Conservation (phyloP, 1,284 basidiomycete genomes). For the Ceratobasidium papillatum region DNA sequence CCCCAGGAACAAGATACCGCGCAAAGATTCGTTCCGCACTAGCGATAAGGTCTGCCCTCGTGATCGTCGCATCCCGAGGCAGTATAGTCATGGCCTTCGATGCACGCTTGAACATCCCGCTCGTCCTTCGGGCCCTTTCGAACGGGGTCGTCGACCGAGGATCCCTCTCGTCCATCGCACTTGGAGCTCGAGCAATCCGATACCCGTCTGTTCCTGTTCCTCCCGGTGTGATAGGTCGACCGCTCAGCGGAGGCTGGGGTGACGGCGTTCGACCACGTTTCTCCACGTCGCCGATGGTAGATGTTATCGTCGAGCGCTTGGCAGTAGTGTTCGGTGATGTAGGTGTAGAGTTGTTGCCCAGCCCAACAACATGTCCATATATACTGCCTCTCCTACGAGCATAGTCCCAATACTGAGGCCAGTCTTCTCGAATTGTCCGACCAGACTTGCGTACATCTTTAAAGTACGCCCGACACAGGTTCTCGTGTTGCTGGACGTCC, state of each 20-base stretch:
- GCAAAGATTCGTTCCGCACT: slow-evolving; percentile 96
- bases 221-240: slow-evolving; percentile 52
- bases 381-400: slow-evolving; percentile 87
- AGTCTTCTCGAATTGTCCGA: slow-evolving; percentile 90
- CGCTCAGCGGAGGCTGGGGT: slow-evolving; percentile 26
- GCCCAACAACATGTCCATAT: slow-evolving; percentile 88
- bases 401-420: slow-evolving; percentile 96
- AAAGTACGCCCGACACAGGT: slow-evolving; percentile 97
- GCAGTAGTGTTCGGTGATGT: slow-evolving; percentile 56
- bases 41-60: slow-evolving; percentile 86
- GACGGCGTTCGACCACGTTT: slow-evolving; percentile 52
- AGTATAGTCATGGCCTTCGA: slow-evolving; percentile 85
- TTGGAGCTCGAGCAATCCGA: slow-evolving; percentile 27
- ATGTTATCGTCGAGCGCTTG: slow-evolving; percentile 71
- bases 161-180: slow-evolving; percentile 52
- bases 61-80: slow-evolving; percentile 89
- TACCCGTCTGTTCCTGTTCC: slow-evolving; percentile 37
- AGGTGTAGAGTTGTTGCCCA: slow-evolving; percentile 49
- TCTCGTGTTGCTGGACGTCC: slow-evolving; percentile 98
- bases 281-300: slow-evolving; percentile 70
- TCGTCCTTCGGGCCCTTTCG: slow-evolving; percentile 75
- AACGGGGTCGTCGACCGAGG: slow-evolving; percentile 80
- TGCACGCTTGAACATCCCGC: slow-evolving; percentile 62
- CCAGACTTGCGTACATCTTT: slow-evolving; percentile 97
- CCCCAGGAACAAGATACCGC: slow-evolving; percentile 78